Evolutionary conservation across 73 alveolate genomes (phyloP), one percentile per base, ranked within the genome.

Genomic region (Symbiodinium natans): DNA sequence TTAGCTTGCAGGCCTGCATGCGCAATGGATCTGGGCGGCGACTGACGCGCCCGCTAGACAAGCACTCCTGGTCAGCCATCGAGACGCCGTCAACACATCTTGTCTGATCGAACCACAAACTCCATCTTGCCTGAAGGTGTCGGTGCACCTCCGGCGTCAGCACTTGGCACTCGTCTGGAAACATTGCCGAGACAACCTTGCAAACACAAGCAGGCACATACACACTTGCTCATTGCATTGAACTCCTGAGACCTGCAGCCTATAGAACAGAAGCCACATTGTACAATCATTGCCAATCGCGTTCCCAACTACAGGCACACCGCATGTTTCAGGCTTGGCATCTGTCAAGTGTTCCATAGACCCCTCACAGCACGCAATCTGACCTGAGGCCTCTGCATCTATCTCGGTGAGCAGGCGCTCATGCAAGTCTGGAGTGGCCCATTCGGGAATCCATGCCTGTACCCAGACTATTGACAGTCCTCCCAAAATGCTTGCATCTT

Each of bases 371-470:
- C n/a, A n/a, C n/a, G n/a, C n/a, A n/a, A n/a, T n/a, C n/a, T n/a
- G n/a, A n/a, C n/a, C n/a, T n/a, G n/a, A n/a, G n/a, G n/a, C n/a
- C n/a, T n/a, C n/a, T n/a, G n/a, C 86, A n/a, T 77, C 92, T 34
- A 92, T 40, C 92, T 92, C 98, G 15, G 90, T 9, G 17, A 92
- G 63, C 38, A 48, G 92, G 43, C 98, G 54, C 43, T 75, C 98
- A n/a, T 92, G 98, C 92, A 92, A 80, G 23, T 75, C 98, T 29
- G 84, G 83, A 19, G 98, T 92, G 13, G 98, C 98, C 98, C 98
- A 92, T 31, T 92, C 98, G 31, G 98, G 98, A 46, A 92, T 52
- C 98, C 98, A 92, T 9, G 92, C 68, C 89, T 82, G 84, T 17
- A 27, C 31, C 6, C 59, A 13, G 59, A 46, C 59, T 46, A 13